Conservation (phyloP, 1,284 basidiomycete species). For the Grifola frondosa region DNA sequence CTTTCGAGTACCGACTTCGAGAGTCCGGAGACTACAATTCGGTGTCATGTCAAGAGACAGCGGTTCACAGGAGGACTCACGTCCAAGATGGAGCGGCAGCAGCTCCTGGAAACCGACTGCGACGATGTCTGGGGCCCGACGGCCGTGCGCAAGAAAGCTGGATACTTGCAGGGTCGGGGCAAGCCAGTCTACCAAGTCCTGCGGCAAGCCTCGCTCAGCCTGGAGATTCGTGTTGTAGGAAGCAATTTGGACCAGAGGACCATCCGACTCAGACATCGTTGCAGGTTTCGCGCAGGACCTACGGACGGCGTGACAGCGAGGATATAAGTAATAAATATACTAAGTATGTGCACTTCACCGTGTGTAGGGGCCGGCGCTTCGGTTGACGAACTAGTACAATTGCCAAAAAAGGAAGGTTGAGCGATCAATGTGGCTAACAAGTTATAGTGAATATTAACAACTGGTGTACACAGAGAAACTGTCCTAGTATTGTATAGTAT, state of each 20-base stretch:
- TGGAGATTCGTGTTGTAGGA: slow-evolving; percentile 87
- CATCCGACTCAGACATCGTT: slow-evolving; percentile 28
- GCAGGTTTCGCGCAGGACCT: too few relatives aligned
- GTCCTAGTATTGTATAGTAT: too few relatives aligned
- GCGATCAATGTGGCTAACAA: too few relatives aligned
- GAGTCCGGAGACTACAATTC: slow-evolving; percentile 54
- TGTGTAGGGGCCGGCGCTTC: slow-evolving; percentile 18
- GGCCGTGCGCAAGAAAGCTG: slow-evolving; percentile 59
- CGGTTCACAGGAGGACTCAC: slow-evolving; percentile 43
- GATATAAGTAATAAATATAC: slow-evolving; percentile 4
- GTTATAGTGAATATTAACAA: too few relatives aligned
- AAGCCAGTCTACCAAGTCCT: slow-evolving; percentile 83
- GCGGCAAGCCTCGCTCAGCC: slow-evolving; percentile 66
- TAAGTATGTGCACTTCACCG: slow-evolving; percentile 1
- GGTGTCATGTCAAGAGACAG: slow-evolving; percentile 7
- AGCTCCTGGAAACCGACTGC: slow-evolving; percentile 91
- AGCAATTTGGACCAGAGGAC: slow-evolving; percentile 74
- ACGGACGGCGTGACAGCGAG: background rate
- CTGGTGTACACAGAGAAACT: too few relatives aligned
- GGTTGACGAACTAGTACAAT: slow-evolving; percentile 38
- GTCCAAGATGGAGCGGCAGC: slow-evolving; percentile 77
- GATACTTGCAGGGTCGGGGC: slow-evolving; percentile 76
- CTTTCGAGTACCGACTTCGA: slow-evolving; percentile 62
- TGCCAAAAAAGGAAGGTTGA: too few relatives aligned
- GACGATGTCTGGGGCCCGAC: slow-evolving; percentile 75